Evolutionary conservation across 139 green algal species (phyloP), one percentile per base, ranked within the genome.

Genomic region (Asterochloris sp.): DNA sequence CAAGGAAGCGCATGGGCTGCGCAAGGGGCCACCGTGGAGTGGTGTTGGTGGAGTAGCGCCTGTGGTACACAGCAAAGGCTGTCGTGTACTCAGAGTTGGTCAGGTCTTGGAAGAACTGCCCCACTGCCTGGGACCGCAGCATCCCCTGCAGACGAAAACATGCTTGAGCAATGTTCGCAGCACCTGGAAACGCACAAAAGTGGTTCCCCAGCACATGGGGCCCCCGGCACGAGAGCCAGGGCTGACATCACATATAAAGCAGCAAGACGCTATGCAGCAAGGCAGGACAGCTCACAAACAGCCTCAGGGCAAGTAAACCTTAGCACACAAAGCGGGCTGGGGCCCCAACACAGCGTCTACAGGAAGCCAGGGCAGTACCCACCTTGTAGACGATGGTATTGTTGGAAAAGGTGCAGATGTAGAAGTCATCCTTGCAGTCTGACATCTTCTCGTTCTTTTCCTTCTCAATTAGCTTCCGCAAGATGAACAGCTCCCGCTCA

Each of bases 41-140:
- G 75, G 97, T 99, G 93, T 99, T 99, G 84, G 97, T 99, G 86
- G 93, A 98, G 94, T 98, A 99, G 80, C 96, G 96, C 77, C 96
- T 90, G 86, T 99, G 97, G 89, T 99, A 99, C 86, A 99, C 98
- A 82, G 95, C 96, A 86, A 99, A 99, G 47, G 89, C 67, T 0
- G 93, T 95, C 79, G 87, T 86, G 87, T 90, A 99, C 78, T 89
- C 88, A 23, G 88, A 47, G 88, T 99, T 92, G 60, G 89, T 84
- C 75, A 99, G 91, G 89, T 99, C 97, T 78, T 92, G 83, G 90
- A 92, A 99, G 89, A 97, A 99, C 17, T 89, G 62, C 10, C 93
- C 90, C 64, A 99, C 85, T 28, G 95, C 94, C 13, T 85, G 87
- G n/a, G 92, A 92, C 24, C 88, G 87, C 54, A 98, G 91, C 96